Evolutionary conservation across 441 rosid species (phyloP), one percentile per base, ranked within the genome.

Genomic region (Brassica hybrid): DNA sequence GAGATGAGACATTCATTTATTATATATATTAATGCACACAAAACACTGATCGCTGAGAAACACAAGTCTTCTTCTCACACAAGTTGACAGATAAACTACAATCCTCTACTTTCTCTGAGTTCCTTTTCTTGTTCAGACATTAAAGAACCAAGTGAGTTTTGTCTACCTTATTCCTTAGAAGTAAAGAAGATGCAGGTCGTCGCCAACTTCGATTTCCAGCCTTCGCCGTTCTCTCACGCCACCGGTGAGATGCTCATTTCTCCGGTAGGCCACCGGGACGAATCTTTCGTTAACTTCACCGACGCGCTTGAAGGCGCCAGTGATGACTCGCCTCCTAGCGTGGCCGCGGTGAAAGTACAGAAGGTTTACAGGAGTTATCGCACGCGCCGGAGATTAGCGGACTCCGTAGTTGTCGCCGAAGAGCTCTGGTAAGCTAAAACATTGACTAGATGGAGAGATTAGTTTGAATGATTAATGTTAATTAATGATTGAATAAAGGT

Each of bases 331-430:
- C 64, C 69, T 14, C 70, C 65, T 32, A 85, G 83, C 9, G 91
- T 85, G 38, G 91, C 94, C 10, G 97, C 89, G 2, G 88, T 91
- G 76, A 86, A 82, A 85, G 45, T 94, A 58, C 99, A 94, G 88
- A 94, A 94, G 80, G 93, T 90, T 6, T 94, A 92, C 72, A 76
- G 97, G 82, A 83, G 99, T 81, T 91, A 94, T 52, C 93, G 97
- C 19, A 94, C 97, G 41, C 92, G 99, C 71, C 97, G 99, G 14
- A 79, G 90, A 71, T 69, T 94, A 74, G 97, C 98, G 0, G 98
- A 94, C 83, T 88, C 97, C 56, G 99, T 90, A 2, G 90, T 94
- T 4, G 93, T 94, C 18, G 97, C 92, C 12, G 98, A 94, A 85
- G 97, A 91, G 78, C 86, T 94, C 73, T 94, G 99, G 98, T 92